These are phyloP conservation scores for Streptanthus diversifolius DNA, from an alignment of 345 rosid species.

Conservation along the genomic window DNA sequence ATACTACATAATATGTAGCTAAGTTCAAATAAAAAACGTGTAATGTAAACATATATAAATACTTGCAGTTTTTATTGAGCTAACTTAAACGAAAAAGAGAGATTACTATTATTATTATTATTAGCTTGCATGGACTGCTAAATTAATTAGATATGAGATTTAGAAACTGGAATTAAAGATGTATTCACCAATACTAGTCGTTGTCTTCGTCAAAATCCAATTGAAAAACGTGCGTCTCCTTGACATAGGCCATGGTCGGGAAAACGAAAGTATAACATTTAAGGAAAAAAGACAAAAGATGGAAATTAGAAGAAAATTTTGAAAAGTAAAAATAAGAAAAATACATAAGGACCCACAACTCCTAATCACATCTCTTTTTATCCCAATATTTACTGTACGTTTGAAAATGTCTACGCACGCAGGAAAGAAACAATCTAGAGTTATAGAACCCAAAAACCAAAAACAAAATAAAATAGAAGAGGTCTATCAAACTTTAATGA, in stretches of 20 bases:
- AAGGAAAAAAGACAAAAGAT: neutral
- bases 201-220: slow-evolving; percentile 14
- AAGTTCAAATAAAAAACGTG: too few relatives aligned
- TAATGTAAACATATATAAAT: too few relatives aligned
- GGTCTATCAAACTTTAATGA: neutral
- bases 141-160: neutral
- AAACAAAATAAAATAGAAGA: neutral
- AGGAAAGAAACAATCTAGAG: neutral
- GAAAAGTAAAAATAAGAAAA: neutral
- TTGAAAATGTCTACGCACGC: neutral
- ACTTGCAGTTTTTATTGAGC: neutral
- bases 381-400: slow-evolving; percentile 1
- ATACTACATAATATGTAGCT: too few relatives aligned
- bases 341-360: neutral
- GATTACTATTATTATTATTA: neutral
- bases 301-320: neutral
- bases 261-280: slow-evolving; percentile 11
- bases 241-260: slow-evolving; percentile 20
- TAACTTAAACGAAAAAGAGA: neutral
- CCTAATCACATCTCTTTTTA: neutral
- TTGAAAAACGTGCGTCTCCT: slow-evolving; percentile 15
- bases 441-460: neutral
- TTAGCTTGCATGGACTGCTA: neutral
- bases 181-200: neutral
- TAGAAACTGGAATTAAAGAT: neutral